Base-by-base conservation (phyloP, 129 eudicot genomes). In the Rutidosis leptorrhynchoides region DNA sequence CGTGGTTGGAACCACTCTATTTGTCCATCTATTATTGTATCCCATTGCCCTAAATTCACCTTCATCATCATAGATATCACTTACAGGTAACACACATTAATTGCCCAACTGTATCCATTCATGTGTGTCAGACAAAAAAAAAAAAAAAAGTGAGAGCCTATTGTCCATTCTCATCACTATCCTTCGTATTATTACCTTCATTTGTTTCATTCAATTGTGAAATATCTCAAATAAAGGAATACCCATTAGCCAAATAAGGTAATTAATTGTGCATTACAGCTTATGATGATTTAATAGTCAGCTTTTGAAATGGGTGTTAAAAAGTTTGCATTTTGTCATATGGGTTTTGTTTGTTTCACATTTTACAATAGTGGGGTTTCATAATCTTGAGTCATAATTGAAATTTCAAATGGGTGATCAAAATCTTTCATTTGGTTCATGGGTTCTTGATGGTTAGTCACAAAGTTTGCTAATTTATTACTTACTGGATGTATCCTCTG, bases 1-100 rank as follows among this genome's bases (percentile, higher is more conserved):
- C 79, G 74, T 75, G 79, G 56, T 61, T 62, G 80, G 71, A 76
- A 55, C 61, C 65, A 52, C 70, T 29, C 60, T 28, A 37, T 59
- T 21, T 27, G 43, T 68, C 56, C 52, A 42, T 69, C 53, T 22
- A 21, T 53, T 61, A 69, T 70, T 43, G 53, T 53, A 37, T 4
- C 15, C 67, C 53, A 29, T 28, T 58, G 54, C 73, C 79, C 79
- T 74, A 51, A 60, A 40, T 75, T 46, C 30, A 69, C 37, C 49
- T 40, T 70, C 42, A 69, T 70, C 42, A 69, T 69, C 66, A 64
- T 37, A 26, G 17, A 49, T 51, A 51, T 19, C 24, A 54, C 61
- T 25, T 65, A 22, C 61, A 65, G 52, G 54, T 46, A 55, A 61
- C 58, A 27, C 15, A 9, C 68, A 67, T 76, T 57, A 7, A 35